Conservation (phyloP, 352 stramenopile genomes). For the Globisporangium radiosum region DNA sequence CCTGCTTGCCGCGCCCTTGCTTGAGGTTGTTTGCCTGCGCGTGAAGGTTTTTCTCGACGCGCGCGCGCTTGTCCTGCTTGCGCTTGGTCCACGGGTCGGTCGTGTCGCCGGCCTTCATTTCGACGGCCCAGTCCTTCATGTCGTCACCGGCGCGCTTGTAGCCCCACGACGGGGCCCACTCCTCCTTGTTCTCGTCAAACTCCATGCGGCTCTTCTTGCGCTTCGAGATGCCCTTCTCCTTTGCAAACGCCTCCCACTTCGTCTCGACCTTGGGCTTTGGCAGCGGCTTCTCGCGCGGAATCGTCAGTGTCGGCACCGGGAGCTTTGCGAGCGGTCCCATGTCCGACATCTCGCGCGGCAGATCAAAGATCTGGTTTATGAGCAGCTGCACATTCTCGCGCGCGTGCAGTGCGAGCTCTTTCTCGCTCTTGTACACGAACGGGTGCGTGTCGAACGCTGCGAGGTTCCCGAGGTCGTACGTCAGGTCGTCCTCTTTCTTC, state of each 20-base stretch:
- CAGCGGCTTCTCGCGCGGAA: conserved; percentile 87
- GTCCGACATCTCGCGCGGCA: conserved; percentile 91
- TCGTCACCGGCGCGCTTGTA: conserved; percentile 87
- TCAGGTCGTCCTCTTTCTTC: conserved; percentile 77
- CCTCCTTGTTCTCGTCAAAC: conserved; percentile 92
- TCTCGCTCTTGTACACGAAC: conserved; percentile 77
- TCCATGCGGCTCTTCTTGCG: conserved; percentile 96
- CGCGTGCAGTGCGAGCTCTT: conserved; percentile 87
- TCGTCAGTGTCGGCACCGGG: conserved; percentile 46
- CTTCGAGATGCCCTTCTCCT: conserved; percentile 96
- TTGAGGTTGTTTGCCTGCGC: conserved; percentile 77
- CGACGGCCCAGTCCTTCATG: conserved; percentile 91
- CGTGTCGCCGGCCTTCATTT: conserved; percentile 91
- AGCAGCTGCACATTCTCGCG: conserved; percentile 92
- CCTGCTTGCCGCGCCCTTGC: conserved; percentile 57
- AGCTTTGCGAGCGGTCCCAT: conserved; percentile 87
- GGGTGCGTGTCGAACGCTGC: conserved; percentile 86
- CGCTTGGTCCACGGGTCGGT: conserved; percentile 93
- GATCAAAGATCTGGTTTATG: conserved; percentile 88
- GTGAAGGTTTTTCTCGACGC: conserved; percentile 91
- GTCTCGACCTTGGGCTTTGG: conserved; percentile 94
- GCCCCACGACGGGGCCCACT: conserved; percentile 92
- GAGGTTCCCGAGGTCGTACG: conserved; percentile 88
- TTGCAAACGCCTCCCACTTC: conserved; percentile 98
- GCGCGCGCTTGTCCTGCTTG: conserved; percentile 88